phyloP scores from a whole-genome alignment of 805 yeast species.

The Kazachstania viticola region DNA sequence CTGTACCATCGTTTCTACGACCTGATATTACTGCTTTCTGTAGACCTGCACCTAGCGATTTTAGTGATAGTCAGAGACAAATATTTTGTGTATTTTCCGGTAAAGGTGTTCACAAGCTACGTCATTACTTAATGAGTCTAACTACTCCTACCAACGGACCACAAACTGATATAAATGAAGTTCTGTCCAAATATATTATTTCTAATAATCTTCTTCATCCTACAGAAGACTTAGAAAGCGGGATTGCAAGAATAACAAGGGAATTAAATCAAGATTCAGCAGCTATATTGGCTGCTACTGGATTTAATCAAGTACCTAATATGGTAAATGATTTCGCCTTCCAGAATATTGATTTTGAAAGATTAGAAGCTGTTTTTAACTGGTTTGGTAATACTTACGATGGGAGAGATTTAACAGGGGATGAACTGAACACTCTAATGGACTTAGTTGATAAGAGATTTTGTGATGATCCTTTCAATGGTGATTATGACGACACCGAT shows the following conservation, averaged over 20 bases:
- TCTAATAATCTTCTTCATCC: slow-evolving; percentile 17
- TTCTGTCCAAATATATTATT: slow-evolving; percentile 20
- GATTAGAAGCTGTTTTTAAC: slow-evolving; percentile 19
- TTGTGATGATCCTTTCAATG: slow-evolving; percentile 24
- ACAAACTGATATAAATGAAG: slow-evolving; percentile 24
- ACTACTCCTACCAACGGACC: slow-evolving; percentile 27
- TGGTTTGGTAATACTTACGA: slow-evolving; percentile 9
- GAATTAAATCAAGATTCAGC: slow-evolving; percentile 25
- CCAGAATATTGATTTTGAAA: slow-evolving; percentile 24
- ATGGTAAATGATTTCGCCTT: slow-evolving; percentile 20
- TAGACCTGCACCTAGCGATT: slow-evolving; percentile 86
- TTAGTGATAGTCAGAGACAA: slow-evolving; percentile 72
- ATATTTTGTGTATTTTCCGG: slow-evolving; percentile 92
- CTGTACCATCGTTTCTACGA: slow-evolving; percentile 79
- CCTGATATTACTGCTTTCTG: slow-evolving; percentile 78
- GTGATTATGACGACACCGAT: slow-evolving; percentile 20
- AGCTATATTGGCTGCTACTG: slow-evolving; percentile 26
- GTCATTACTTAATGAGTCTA: slow-evolving; percentile 49
- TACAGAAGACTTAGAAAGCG: slow-evolving; percentile 20
- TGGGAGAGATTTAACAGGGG: slow-evolving; percentile 5
- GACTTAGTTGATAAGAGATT: slow-evolving; percentile 19
- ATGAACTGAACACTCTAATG: slow-evolving; percentile 14
- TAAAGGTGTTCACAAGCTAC: slow-evolving; percentile 65
- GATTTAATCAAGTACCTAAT: slow-evolving; percentile 22
- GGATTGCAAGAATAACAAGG: slow-evolving; percentile 18